Base-by-base conservation (phyloP, 805 yeast species). In the Isabelozyma rhagii region DNA sequence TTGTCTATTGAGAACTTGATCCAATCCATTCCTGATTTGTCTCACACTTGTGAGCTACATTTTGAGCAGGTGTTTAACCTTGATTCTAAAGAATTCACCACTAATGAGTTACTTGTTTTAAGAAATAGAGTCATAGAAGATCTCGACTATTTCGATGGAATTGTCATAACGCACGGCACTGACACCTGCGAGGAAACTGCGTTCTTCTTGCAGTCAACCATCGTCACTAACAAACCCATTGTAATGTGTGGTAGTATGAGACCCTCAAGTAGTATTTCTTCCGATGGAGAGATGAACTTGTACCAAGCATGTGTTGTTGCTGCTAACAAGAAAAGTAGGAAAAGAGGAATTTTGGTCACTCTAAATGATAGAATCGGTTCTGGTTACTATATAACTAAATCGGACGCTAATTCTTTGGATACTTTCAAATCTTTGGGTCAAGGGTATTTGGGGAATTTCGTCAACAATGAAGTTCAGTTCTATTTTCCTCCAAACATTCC, bases 171-270 rank as follows among this genome's bases (percentile, higher is more conserved):
- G 1, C 89, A 83, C 61, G 89, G 89, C n/a, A 83, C 89, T 7
- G 89, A 83, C 57, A 80, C 87, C 1, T 72, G 82, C 69, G 83
- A 84, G 46, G 89, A 83, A 60, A 83, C 89, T 7, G 81, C 87
- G 0, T 83, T 83, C 59, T 83, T 83, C 61, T 65, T 83, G 38
- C 85, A 83, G 52, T 66, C 78, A 47, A 75, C 79, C 8, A 57
- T 78, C 28, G 55, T 67, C 43, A 68, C 75, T 11, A 40, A 54
- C 40, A 72, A 82, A 49, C 88, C 88, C 4, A 78, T 85, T 47
- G 89, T 84, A 5, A 68, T 85, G 62, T 84, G 87, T 45, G 91
- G 91, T 1, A 80, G 87, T 5, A 85, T 85, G 91, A 75, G 89
- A 59, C 91, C 91, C 0, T 79, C 86, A 8, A 82, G 87, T 3